These are phyloP conservation scores for Ascocoryne sarcoides DNA, from an alignment of 2,329 filamentous ascomycete genomes.

Conservation along the genomic window DNA sequence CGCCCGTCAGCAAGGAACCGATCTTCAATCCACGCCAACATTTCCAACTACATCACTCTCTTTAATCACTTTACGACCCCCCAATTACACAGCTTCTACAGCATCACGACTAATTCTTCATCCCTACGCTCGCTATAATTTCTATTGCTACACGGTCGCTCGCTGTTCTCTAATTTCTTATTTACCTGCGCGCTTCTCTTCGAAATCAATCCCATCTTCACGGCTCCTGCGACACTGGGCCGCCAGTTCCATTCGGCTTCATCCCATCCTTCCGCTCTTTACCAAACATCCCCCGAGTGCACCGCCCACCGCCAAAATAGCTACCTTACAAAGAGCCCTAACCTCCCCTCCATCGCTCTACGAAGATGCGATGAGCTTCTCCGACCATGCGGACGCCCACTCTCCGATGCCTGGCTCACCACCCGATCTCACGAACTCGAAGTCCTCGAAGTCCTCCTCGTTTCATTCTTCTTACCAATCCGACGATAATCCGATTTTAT, in stretches of 20 bases:
- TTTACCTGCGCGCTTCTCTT: background rate
- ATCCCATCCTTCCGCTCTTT: background rate
- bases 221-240: background rate
- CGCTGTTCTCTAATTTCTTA: no score
- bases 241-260: background rate
- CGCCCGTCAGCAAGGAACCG: background rate
- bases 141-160: slow-evolving; percentile 2
- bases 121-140: slow-evolving; percentile 6
- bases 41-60: background rate
- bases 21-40: background rate
- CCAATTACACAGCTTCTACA: slow-evolving; percentile 10
- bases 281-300: slow-evolving; percentile 7
- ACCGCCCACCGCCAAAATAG: slow-evolving; percentile 25
- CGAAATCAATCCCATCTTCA: background rate
- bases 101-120: slow-evolving; percentile 6
- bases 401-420: slow-evolving; percentile 50
- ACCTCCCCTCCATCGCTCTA: slow-evolving; percentile 14
- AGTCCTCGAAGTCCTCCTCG: slow-evolving; percentile 85
- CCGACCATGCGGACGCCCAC: slow-evolving; percentile 13
- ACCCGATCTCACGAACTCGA: slow-evolving; percentile 72
- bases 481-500: slow-evolving; percentile 60
- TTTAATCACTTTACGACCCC: background rate
- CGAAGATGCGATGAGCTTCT: slow-evolving; percentile 26
- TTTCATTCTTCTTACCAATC: slow-evolving; percentile 69
- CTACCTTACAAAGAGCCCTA: slow-evolving; percentile 24